Percentiles rank a stretch among this genome's conserved stretches.
Evolutionary conservation across 2,329 filamentous ascomycete genomes (phyloP).

Genomic region (Trichoderma afroharzianum): DNA sequence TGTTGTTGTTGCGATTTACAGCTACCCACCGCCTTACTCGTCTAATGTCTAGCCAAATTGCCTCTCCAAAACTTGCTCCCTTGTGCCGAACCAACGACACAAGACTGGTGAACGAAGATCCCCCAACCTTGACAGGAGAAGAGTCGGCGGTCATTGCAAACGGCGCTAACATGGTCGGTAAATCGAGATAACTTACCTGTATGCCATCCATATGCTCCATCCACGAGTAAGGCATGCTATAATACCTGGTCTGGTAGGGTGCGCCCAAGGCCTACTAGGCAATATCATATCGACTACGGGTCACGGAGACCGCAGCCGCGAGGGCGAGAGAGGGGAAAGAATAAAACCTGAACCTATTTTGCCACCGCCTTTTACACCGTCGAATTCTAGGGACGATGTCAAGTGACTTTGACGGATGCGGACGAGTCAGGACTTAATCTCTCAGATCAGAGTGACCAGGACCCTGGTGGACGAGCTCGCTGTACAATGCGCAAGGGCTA

Average conservation of each 20-base stretch:
- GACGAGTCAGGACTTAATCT: constrained; percentile 18
- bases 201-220: not conserved
- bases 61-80: not conserved
- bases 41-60: not conserved
- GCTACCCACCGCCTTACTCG: not conserved
- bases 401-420: constrained; percentile 14
- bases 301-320: not conserved
- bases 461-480: not conserved
- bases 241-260: not conserved
- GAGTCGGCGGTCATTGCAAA: not conserved
- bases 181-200: constrained; percentile 9
- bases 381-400: constrained; percentile 3
- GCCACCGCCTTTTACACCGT: constrained; percentile 18
- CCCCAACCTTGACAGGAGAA: not conserved
- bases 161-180: constrained; percentile 8
- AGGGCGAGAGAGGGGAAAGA: not conserved
- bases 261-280: not conserved
- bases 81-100: not conserved
- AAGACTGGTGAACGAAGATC: not conserved
- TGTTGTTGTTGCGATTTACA: not conserved
- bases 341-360: not conserved
- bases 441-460: constrained; percentile 7
- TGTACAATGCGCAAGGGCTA: constrained; percentile 23
- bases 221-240: not conserved
- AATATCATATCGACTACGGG: constrained; percentile 4